Base-by-base conservation (phyloP, 164 flowering plant species). In the Malania oleifera region DNA sequence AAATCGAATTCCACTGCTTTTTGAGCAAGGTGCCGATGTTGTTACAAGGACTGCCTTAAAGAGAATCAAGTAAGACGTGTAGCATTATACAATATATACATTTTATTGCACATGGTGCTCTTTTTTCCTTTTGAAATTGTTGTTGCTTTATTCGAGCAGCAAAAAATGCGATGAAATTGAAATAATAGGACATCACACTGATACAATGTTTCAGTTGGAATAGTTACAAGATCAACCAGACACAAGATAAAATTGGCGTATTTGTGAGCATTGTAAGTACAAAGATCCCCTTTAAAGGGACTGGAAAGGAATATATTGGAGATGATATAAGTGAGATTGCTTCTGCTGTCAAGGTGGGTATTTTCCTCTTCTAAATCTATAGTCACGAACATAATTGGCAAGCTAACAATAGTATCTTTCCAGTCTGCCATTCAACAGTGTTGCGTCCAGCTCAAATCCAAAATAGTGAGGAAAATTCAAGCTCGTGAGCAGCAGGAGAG, bases 1-100 rank as follows among this genome's bases (percentile, higher is more conserved):
- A 31, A 93, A 93, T 44, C 91, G 99, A 44, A 93, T 93, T 45
- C 99, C 97, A 9, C 95, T 93, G 69, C 92, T 93, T n/a, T 93
- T 93, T 65, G 99, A 93, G 79, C 99, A 91, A 88, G 99, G 99
- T 72, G 97, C 96, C 67, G 99, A 93, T 83, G 99, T 93, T 70
- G 97, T 93, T 61, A 93, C 99, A 55, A 78, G 99, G 66, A 90
- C 97, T 65, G 93, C 95, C 37, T 34, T 79, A 50, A 93, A 86
- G 75, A 83, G 98, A 72, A 93, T 93, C 71, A 90, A 82, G 99
- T 93, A 78, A 73, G 80, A 61, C 23, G 45, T 31, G 20, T 19
- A 22, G 7, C 10, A 46, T 3, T 17, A 20, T 8, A 3, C 20
- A 17, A 15, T 17, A 11, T 26, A 10, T 24, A 23, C 34, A 18